Evolutionary conservation across 2,329 filamentous ascomycete genomes (phyloP).

Genomic region (Ophiostoma sp.): DNA sequence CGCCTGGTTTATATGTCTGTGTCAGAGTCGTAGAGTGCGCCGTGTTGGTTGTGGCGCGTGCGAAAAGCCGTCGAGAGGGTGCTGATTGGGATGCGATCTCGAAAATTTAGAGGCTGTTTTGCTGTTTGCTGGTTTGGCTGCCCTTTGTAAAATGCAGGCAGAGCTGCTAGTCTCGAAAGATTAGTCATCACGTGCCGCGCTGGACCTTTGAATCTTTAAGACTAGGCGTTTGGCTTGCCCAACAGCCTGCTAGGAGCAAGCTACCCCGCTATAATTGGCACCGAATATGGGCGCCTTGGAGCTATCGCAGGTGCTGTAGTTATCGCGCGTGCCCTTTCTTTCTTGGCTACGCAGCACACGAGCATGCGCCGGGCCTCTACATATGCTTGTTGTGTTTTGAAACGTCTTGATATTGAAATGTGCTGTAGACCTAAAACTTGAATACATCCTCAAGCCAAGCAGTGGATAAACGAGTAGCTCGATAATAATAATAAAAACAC

Average conservation of each 20-base stretch:
- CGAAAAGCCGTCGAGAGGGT: not conserved
- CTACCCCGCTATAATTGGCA: slow-evolving; percentile 11
- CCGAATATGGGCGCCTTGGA: not conserved
- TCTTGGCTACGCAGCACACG: not conserved
- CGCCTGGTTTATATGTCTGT: not conserved
- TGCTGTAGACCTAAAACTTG: not conserved
- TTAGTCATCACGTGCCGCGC: slow-evolving; percentile 12
- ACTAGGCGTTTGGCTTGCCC: not conserved
- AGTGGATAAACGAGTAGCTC: not conserved
- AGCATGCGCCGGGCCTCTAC: not conserved
- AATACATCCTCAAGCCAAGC: not conserved
- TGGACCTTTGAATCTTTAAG: not conserved
- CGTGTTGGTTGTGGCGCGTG: not conserved
- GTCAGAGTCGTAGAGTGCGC: not conserved
- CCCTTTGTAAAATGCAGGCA: slow-evolving; percentile 12
- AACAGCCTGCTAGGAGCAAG: not conserved
- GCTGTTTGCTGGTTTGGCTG: not conserved
- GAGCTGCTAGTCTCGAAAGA: slow-evolving; percentile 5
- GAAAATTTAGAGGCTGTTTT: slow-evolving; percentile 6
- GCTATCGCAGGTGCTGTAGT: slow-evolving; percentile 5
- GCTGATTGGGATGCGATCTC: not conserved
- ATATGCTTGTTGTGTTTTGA: not conserved
- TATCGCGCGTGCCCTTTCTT: not conserved
- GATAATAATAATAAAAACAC: not conserved
- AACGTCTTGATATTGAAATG: not conserved